phyloP scores from a whole-genome alignment of 2,329 filamentous ascomycete genomes.

The Cladosporium austrohemisphaericum region DNA sequence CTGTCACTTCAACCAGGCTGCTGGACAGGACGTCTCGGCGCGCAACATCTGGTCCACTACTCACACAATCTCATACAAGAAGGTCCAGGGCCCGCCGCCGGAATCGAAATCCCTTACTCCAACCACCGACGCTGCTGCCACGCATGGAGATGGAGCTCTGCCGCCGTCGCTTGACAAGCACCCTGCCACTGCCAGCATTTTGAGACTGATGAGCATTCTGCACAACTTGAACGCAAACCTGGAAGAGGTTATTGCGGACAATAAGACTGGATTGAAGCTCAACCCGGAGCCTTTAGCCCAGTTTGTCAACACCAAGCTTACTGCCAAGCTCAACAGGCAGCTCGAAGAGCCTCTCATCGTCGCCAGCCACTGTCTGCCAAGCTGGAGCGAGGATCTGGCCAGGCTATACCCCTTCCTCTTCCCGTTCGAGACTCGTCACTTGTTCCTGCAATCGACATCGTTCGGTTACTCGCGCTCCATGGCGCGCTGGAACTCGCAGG shows the following conservation, averaged over 20 bases:
- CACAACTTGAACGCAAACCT: slow-evolving; percentile 91
- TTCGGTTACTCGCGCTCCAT: slow-evolving; percentile 98
- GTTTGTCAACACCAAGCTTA: slow-evolving; percentile 98
- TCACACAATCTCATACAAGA: slow-evolving; percentile 87
- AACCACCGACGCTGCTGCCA: slow-evolving; percentile 46
- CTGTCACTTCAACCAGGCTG: slow-evolving; percentile 67
- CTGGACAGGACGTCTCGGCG: slow-evolving; percentile 61
- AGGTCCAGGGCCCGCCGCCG: slow-evolving; percentile 74
- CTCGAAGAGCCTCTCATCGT: slow-evolving; percentile 95
- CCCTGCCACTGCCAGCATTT: slow-evolving; percentile 78
- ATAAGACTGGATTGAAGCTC: slow-evolving; percentile 65
- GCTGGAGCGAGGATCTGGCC: slow-evolving; percentile 92
- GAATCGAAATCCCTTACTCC: slow-evolving; percentile 57
- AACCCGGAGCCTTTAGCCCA: slow-evolving; percentile 82
- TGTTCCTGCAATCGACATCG: slow-evolving; percentile 96
- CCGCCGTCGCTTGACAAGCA: slow-evolving; percentile 79
- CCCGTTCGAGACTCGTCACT: slow-evolving; percentile 92
- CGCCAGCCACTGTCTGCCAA: slow-evolving; percentile 90
- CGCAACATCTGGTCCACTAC: slow-evolving; percentile 80
- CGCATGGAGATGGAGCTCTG: slow-evolving; percentile 58
- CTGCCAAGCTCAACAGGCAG: slow-evolving; percentile 94
- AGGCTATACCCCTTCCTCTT: slow-evolving; percentile 95
- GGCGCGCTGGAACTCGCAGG: slow-evolving; percentile 80
- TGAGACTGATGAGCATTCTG: slow-evolving; percentile 81
- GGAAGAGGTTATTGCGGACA: slow-evolving; percentile 81